Evolutionary conservation across 2,329 filamentous ascomycete species (phyloP).

Genomic region (Microdochium trichocladiopsis): DNA sequence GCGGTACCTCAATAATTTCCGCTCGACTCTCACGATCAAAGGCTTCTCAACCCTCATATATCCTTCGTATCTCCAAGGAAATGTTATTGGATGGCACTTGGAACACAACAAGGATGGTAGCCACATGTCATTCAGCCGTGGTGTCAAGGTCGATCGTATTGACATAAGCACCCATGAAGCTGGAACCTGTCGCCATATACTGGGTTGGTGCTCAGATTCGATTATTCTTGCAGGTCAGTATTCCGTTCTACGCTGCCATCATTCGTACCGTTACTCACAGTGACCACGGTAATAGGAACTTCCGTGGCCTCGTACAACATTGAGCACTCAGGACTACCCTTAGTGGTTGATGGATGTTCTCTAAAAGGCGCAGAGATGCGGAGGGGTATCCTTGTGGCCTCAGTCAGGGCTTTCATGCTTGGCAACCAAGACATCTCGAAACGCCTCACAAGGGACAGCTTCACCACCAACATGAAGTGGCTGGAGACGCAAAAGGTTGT

Average conservation of each 20-base stretch:
- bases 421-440: not conserved
- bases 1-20: not conserved
- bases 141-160: not conserved
- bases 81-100: not conserved
- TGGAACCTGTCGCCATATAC: not conserved
- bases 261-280: not conserved
- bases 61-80: not conserved
- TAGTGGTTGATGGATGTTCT: not conserved
- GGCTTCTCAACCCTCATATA: not conserved
- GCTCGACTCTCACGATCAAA: not conserved
- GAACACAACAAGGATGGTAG: not conserved
- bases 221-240: not conserved
- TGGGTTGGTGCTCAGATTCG: not conserved
- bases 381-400: not conserved
- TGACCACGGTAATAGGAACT: not conserved
- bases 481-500: not conserved
- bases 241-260: not conserved
- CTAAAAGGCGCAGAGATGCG: not conserved
- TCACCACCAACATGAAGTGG: not conserved
- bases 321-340: not conserved
- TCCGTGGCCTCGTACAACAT: not conserved
- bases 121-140: not conserved
- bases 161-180: not conserved
- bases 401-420: not conserved
- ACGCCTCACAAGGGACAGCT: not conserved